Evolutionary conservation across 192 early-diverging fungal genomes (phyloP), one percentile per base, ranked within the genome.

Genomic region (Rhizophagus clarus): DNA sequence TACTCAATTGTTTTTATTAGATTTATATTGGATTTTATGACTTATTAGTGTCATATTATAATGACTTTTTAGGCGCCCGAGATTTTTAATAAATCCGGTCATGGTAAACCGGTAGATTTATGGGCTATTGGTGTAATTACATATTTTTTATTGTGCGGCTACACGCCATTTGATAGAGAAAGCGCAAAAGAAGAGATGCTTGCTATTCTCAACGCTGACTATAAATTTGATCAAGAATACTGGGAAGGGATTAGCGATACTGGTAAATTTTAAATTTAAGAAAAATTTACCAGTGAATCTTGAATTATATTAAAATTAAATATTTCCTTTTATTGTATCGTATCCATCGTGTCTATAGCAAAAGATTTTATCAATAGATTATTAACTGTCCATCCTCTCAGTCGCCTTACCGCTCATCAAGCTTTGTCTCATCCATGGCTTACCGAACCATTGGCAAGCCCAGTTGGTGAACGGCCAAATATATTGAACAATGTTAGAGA

Each of bases 51-150:
- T 45, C 11, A 28, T 60, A 77, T 80, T 8, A n/a, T 31, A 31
- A 12, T 82, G 72, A 32, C 40, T 34, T 56, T 9, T 26, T 84
- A 90, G 89, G 89, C 88, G 8, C 89, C 89, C 11, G 89, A 90
- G 66, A 90, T 90, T 69, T 88, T 86, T 37, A 82, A 84, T 74
- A 91, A 89, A 49, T 78, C 79, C 1, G 91, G 91, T 2, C 90
- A 96, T 61, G 93, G 92, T 34, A 91, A 89, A 80, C 89, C 92
- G n/a, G 93, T 95, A 17, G 93, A 94, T 61, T 89, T 95, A 89
- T 95, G 94, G 94, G 93, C 93, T 1, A 85, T 93, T 51, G 94
- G 94, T 63, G 91, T 93, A 15, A 91, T 94, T 73, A 86, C 93
- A 0, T 96, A 90, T 79, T 93, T 94, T 79, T 81, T 94, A 70